Evolutionary conservation across 2,329 filamentous ascomycete genomes (phyloP).

Genomic region (Cladophialophora yegresii): DNA sequence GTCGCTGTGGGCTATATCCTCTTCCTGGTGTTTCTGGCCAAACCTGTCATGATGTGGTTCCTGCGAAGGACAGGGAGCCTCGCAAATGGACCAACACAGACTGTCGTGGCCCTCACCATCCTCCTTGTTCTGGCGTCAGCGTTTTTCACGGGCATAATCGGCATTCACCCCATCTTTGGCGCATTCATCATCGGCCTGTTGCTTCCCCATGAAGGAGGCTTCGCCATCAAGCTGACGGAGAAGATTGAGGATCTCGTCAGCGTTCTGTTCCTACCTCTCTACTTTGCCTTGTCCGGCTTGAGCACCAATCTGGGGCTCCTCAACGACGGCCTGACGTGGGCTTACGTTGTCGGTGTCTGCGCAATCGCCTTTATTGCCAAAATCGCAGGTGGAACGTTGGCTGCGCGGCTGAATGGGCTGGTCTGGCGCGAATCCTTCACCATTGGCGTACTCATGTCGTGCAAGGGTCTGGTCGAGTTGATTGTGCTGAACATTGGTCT

Average conservation of each 20-base stretch:
- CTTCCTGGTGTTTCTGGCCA: slow-evolving; percentile 71
- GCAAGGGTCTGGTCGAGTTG: slow-evolving; percentile 90
- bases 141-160: slow-evolving; percentile 88
- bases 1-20: slow-evolving; percentile 73
- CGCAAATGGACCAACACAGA: slow-evolving; percentile 84
- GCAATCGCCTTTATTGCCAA: slow-evolving; percentile 81
- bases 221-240: slow-evolving; percentile 83
- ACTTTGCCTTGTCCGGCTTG: slow-evolving; percentile 88
- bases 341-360: slow-evolving; percentile 81
- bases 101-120: slow-evolving; percentile 78
- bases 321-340: slow-evolving; percentile 81
- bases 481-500: slow-evolving; percentile 86
- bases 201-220: slow-evolving; percentile 65
- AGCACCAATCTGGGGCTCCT: slow-evolving; percentile 85
- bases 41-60: slow-evolving; percentile 73
- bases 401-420: slow-evolving; percentile 72
- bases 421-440: slow-evolving; percentile 88
- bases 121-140: slow-evolving; percentile 75
- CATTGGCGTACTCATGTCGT: slow-evolving; percentile 91
- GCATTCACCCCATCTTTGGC: slow-evolving; percentile 91
- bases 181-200: slow-evolving; percentile 88
- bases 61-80: slow-evolving; percentile 73
- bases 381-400: slow-evolving; percentile 76
- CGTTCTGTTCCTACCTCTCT: slow-evolving; percentile 81
- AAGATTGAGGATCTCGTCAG: slow-evolving; percentile 92